phyloP scores from a whole-genome alignment of 345 rosid genomes.

The Geranium brycei region DNA sequence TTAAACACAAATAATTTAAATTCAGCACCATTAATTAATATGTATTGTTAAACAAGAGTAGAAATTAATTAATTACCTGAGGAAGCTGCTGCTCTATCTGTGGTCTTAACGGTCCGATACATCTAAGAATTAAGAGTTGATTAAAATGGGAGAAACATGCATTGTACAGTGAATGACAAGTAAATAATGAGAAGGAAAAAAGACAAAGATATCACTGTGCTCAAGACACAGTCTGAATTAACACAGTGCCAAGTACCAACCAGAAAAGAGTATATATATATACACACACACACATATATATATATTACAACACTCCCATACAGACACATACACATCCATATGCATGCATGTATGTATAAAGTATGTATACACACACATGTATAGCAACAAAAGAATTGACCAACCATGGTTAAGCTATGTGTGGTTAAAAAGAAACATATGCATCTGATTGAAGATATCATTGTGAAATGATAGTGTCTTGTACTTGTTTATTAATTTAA shows the following conservation, averaged over 20 bases:
- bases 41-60: too few species aligned
- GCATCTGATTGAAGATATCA: constrained; percentile 29
- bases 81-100: constrained; percentile 57
- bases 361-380: too few species aligned
- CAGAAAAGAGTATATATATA: neutral
- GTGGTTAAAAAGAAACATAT: constrained; percentile 13
- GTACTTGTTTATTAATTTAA: constrained; percentile 20
- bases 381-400: neutral
- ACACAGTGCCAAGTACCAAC: neutral
- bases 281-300: too few species aligned
- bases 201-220: neutral
- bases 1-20: neutral
- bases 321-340: neutral
- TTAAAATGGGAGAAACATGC: neutral
- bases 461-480: constrained; percentile 59
- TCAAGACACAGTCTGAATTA: neutral
- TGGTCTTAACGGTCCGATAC: constrained; percentile 75
- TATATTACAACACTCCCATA: neutral
- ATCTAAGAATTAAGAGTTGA: constrained; percentile 24
- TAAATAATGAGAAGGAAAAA: neutral
- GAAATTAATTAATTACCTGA: constrained; percentile 26
- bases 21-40: neutral
- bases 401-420: constrained; percentile 13
- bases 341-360: neutral
- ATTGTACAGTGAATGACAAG: neutral